Base-by-base conservation (phyloP, 2,329 filamentous ascomycete species). In the Colletotrichum cereale region DNA sequence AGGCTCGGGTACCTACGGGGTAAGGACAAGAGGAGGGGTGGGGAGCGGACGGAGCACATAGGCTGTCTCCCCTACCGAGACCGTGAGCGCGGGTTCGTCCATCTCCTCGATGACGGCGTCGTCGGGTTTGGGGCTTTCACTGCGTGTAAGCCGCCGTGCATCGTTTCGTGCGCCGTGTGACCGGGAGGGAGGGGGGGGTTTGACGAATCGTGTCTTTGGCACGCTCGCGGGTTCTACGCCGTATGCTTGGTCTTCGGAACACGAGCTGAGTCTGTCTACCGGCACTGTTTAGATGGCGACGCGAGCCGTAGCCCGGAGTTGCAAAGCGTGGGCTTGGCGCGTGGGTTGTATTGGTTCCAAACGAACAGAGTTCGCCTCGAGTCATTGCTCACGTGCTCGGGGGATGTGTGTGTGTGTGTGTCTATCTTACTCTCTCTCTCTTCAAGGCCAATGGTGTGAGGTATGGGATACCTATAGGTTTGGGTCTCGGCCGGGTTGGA, bases 101-200 rank as follows among this genome's bases (percentile, higher is more conserved):
- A 47, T 42, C 18, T 52, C 36, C 24, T 44, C 61, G 8, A 34
- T 53, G 38, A 55, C 48, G 21, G 21, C 48, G 38, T 34, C 21
- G 12, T 42, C 50, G 61, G 36, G 61, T 18, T 29, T n/a, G 47
- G 11, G 6, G 44, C 10, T 18, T 52, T 52, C n/a, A 38, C 10
- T 29, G 60, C n/a, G 34, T 40, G 60, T 62, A 62, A 62, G 60
- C 60, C 21, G 10, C 36, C n/a, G 44, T 40, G 36, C 60, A 36
- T 62, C 14, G 44, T n/a, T 21, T 8, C 24, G 34, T 52, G 18
- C 36, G 44, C 60, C 29, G 60, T 52, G 34, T 24, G n/a, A 62
- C 60, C n/a, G 14, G 34, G 44, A 47, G 21, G 21, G 21, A 24
- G 44, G 18, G 42, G 14, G 42, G 6, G 10, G n/a, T n/a, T 48